phyloP scores from a whole-genome alignment of 306 rosid species.

The Biancaea sappan region DNA sequence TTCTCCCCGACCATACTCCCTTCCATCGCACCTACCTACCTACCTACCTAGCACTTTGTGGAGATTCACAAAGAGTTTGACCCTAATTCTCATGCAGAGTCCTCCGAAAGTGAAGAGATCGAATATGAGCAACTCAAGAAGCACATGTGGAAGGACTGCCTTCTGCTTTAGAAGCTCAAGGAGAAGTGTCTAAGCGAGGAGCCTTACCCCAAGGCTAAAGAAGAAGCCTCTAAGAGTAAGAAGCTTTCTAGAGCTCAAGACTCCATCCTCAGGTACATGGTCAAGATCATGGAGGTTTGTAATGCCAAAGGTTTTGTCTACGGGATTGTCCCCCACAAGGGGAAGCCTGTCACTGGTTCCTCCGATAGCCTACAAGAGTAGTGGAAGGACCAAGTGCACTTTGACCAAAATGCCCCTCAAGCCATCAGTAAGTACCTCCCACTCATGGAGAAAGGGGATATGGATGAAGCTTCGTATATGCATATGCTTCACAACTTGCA shows the following conservation, averaged over 20 bases:
- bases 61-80: too few relatives aligned
- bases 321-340: constrained; percentile 65
- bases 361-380: constrained; percentile 60
- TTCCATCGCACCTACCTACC: too few relatives aligned
- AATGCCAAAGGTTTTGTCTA: constrained; percentile 66
- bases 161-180: constrained; percentile 49
- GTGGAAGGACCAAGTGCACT: constrained; percentile 58
- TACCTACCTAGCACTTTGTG: too few relatives aligned
- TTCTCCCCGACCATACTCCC: too few relatives aligned
- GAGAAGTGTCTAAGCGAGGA: constrained; percentile 23
- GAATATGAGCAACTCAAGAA: constrained; percentile 57
- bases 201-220: constrained; percentile 34
- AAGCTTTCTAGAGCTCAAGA: constrained; percentile 73
- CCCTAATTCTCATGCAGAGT: too few relatives aligned
- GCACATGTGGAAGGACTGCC: constrained; percentile 64
- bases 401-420: constrained; percentile 42
- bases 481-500: constrained; percentile 56
- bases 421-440: constrained; percentile 41
- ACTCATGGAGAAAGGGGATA: constrained; percentile 2
- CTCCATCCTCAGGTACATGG: constrained; percentile 63
- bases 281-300: constrained; percentile 70
- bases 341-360: constrained; percentile 64
- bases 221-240: constrained; percentile 59
- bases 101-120: constrained; percentile 37
- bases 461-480: constrained; percentile 41